Conservation (phyloP, 1,284 basidiomycete species). For the Phellinidium pouzarii region DNA sequence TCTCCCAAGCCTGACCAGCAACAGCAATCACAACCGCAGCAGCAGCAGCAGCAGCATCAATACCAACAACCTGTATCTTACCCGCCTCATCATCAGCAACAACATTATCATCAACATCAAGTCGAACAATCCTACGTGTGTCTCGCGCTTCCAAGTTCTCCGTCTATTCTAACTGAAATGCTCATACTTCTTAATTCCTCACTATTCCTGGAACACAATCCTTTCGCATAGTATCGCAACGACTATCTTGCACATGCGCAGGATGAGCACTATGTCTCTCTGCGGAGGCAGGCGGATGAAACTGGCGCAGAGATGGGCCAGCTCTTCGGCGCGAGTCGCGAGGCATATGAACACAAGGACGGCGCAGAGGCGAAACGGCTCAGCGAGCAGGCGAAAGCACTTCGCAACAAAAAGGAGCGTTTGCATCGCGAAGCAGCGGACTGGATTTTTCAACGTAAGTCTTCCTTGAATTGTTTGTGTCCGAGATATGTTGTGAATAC, state of each 20-base stretch:
- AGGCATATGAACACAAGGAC: constrained; percentile 66
- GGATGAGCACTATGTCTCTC: constrained; percentile 58
- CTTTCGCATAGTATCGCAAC: constrained; percentile 36
- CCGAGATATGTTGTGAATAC: too few relatives aligned
- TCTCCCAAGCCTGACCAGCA: constrained; percentile 13
- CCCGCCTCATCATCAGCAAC: constrained; percentile 15
- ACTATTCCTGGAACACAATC: neutral
- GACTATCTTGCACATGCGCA: constrained; percentile 61
- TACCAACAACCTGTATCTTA: constrained; percentile 15
- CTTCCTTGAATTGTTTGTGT: neutral
- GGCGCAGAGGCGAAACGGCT: constrained; percentile 80
- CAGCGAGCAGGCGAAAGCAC: constrained; percentile 76
- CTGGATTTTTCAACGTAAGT: constrained; percentile 68
- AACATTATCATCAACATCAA: constrained; percentile 17
- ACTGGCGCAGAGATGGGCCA: constrained; percentile 72
- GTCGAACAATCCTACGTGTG: constrained; percentile 5
- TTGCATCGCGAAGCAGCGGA: constrained; percentile 82
- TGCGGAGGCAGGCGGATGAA: constrained; percentile 68
- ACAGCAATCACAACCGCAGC: constrained; percentile 17
- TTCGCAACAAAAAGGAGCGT: constrained; percentile 74
- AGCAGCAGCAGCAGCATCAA: constrained; percentile 23
- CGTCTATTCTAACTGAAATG: neutral
- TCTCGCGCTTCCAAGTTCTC: neutral
- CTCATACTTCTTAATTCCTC: neutral
- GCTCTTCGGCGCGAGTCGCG: constrained; percentile 58